Conservation (phyloP, 73 alveolate species). For the Blepharisma stoltei region DNA sequence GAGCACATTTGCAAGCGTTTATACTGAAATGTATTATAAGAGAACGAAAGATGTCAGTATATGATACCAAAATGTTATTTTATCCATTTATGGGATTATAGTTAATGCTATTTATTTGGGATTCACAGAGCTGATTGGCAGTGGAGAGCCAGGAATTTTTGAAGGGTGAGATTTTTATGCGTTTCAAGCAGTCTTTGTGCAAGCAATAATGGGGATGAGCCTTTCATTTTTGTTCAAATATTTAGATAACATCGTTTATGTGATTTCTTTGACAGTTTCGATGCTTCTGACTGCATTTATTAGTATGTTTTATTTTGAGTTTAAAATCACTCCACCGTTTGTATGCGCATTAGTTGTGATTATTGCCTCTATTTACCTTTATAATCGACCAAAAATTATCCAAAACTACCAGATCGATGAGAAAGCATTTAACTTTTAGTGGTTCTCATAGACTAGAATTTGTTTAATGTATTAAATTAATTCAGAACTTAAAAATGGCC, state of each 20-base stretch:
- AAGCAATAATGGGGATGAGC: slow-evolving; percentile 25
- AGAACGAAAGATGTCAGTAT: neutral
- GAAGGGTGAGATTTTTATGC: slow-evolving; percentile 3
- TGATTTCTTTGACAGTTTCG: slow-evolving; percentile 24
- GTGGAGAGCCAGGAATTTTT: slow-evolving; percentile 3
- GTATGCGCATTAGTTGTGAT: neutral
- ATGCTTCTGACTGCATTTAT: slow-evolving; percentile 25
- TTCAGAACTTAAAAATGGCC: too few relatives aligned
- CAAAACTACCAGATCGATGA: neutral
- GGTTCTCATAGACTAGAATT: too few relatives aligned
- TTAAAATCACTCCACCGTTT: neutral
- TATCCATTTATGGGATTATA: slow-evolving; percentile 23
- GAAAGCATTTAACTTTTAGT: neutral
- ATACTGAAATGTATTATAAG: slow-evolving; percentile 18
- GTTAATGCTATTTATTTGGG: neutral
- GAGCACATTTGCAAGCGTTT: slow-evolving; percentile 23
- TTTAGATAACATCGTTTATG: slow-evolving; percentile 27
- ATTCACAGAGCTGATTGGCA: neutral
- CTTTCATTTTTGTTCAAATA: slow-evolving; percentile 31
- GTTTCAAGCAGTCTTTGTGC: neutral
- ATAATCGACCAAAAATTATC: neutral
- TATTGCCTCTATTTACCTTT: slow-evolving; percentile 19
- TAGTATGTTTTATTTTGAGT: neutral
- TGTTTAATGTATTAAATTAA: too few relatives aligned
- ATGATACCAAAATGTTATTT: slow-evolving; percentile 14